Conservation (phyloP, 805 yeast genomes). For the Gaillardinia entomophila region DNA sequence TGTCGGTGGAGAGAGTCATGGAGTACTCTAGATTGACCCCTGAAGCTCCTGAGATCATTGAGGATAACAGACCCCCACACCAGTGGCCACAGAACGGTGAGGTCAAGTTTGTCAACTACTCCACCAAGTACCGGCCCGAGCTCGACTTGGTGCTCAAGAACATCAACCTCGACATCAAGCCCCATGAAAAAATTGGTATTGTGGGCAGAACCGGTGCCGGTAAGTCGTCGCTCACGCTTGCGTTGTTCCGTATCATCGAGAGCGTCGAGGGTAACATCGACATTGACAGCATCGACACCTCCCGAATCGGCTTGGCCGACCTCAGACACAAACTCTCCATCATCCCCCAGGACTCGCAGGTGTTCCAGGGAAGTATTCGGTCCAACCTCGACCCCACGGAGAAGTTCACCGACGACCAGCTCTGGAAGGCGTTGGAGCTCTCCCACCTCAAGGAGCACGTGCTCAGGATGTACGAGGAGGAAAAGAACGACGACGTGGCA, state of each 20-base stretch:
- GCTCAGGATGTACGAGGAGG: constrained; percentile 27
- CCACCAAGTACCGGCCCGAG: constrained; percentile 40
- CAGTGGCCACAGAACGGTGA: constrained; percentile 37
- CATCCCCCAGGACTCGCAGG: constrained; percentile 43
- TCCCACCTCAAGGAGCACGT: constrained; percentile 40
- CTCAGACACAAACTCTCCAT: constrained; percentile 37
- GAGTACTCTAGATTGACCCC: constrained; percentile 75
- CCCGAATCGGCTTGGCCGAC: constrained; percentile 34
- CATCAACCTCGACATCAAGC: constrained; percentile 29
- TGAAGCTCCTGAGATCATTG: constrained; percentile 78
- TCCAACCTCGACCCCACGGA: constrained; percentile 38
- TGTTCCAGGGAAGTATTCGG: constrained; percentile 37
- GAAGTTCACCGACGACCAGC: constrained; percentile 26
- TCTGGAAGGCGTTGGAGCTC: constrained; percentile 38
- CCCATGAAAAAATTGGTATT: constrained; percentile 38
- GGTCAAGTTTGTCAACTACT: constrained; percentile 31
- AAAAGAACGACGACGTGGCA: constrained; percentile 17
- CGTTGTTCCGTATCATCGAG: constrained; percentile 40
- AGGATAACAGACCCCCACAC: constrained; percentile 53
- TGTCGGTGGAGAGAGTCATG: constrained; percentile 89
- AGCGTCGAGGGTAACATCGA: constrained; percentile 29
- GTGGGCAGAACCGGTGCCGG: constrained; percentile 46
- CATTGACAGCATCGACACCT: constrained; percentile 30
- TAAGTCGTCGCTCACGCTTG: constrained; percentile 38
- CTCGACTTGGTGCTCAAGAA: constrained; percentile 37